These are phyloP conservation scores for Alnus glutinosa DNA, from an alignment of 306 rosid species.

Conservation along the genomic window DNA sequence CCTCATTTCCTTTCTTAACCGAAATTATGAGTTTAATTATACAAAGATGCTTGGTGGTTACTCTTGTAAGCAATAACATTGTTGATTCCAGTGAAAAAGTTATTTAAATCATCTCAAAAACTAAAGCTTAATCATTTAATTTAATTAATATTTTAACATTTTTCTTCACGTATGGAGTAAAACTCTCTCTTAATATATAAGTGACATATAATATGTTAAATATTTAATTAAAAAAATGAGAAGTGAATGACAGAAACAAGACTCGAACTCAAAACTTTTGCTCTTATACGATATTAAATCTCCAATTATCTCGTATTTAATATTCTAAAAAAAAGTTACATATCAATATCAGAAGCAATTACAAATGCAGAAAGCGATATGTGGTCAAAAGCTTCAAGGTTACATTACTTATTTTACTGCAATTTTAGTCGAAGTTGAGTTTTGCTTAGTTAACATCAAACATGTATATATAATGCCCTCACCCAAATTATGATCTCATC, in stretches of 20 bases:
- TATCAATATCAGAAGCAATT: background rate
- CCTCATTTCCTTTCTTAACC: background rate
- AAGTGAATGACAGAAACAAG: no score
- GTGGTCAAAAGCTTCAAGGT: background rate
- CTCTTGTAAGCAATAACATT: background rate
- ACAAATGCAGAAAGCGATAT: background rate
- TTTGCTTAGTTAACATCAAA: background rate
- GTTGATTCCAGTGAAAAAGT: background rate
- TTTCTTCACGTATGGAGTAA: no score
- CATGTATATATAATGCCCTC: background rate
- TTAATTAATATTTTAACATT: no score
- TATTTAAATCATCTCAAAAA: background rate
- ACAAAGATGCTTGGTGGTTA: background rate
- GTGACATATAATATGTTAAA: no score
- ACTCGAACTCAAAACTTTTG: no score
- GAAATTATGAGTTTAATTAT: background rate
- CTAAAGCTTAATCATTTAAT: no score
- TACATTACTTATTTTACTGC: background rate
- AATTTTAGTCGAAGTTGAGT: background rate
- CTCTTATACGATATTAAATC: no score
- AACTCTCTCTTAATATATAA: no score
- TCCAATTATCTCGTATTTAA: no score
- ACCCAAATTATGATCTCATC: background rate
- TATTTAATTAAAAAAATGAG: no score
- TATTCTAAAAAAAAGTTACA: background rate